phyloP scores from a whole-genome alignment of 768 basidiomycete genomes.

The Russula vinacea region DNA sequence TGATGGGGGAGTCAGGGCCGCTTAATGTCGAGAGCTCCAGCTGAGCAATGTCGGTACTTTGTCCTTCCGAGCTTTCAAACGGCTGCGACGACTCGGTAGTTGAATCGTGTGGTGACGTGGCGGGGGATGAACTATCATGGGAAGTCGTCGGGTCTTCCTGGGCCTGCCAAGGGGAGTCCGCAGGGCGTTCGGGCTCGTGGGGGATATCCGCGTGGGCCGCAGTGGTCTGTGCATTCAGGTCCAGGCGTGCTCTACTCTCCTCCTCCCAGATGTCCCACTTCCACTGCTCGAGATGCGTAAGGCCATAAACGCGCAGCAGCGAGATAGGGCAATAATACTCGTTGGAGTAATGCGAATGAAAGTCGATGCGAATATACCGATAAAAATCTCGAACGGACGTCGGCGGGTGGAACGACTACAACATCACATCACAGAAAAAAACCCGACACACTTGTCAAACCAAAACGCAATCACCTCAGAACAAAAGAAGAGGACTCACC shows the following conservation, averaged over 20 bases:
- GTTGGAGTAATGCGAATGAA: slow-evolving; percentile 86
- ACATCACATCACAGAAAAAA: too few relatives aligned
- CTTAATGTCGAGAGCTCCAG: slow-evolving; percentile 5
- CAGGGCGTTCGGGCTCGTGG: slow-evolving; percentile 30
- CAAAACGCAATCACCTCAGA: too few relatives aligned
- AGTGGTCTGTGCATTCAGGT: slow-evolving; percentile 33
- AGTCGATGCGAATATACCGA: slow-evolving; percentile 91
- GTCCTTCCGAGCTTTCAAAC: slow-evolving; percentile 7
- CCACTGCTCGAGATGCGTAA: slow-evolving; percentile 95
- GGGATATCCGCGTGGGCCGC: slow-evolving; percentile 33
- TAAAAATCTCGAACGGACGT: slow-evolving; percentile 79
- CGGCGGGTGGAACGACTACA: slow-evolving; percentile 74
- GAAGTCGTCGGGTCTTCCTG: neutral
- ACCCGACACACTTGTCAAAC: too few relatives aligned
- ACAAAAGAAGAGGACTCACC: slow-evolving; percentile 44
- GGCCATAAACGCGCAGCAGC: slow-evolving; percentile 87
- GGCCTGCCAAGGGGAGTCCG: slow-evolving; percentile 10
- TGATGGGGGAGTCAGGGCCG: slow-evolving; percentile 8
- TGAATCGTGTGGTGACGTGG: neutral
- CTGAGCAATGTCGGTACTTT: slow-evolving; percentile 22
- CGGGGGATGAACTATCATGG: neutral
- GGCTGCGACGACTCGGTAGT: neutral
- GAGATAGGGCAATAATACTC: slow-evolving; percentile 97
- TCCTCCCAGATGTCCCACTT: slow-evolving; percentile 86
- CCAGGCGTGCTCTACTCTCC: slow-evolving; percentile 53